Percentiles rank a stretch among this genome's conserved stretches.
Evolutionary conservation across 257 asterid species (phyloP).

Genomic region (Solanum sejunctum): DNA sequence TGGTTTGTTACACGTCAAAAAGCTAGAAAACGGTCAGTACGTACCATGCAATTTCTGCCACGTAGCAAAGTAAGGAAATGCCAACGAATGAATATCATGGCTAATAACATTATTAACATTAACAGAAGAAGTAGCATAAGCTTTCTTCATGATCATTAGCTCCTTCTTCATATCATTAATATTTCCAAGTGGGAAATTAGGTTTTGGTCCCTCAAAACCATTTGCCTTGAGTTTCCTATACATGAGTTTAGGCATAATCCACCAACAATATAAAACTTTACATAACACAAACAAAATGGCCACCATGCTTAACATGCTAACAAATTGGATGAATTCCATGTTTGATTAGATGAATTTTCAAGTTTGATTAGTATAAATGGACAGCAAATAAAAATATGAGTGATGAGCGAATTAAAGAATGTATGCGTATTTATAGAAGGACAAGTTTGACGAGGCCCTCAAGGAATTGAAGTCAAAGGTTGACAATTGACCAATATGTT

Average conservation of each 20-base stretch:
- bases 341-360: not conserved
- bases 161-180: slow-evolving; percentile 32
- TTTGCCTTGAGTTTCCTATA: slow-evolving; percentile 38
- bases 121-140: not conserved
- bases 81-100: slow-evolving; percentile 56
- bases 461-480: not conserved
- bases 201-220: slow-evolving; percentile 82
- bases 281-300: slow-evolving; percentile 9
- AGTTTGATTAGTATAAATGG: not conserved
- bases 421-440: slow-evolving; percentile 8
- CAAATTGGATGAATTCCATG: slow-evolving; percentile 13
- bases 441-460: not conserved
- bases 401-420: not conserved
- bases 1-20: not conserved
- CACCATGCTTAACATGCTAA: slow-evolving; percentile 2
- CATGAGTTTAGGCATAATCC: slow-evolving; percentile 39
- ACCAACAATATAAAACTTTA: slow-evolving; percentile 30
- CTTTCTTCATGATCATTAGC: not conserved
- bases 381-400: not conserved
- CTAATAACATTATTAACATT: slow-evolving; percentile 5
- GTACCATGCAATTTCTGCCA: slow-evolving; percentile 77
- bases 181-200: slow-evolving; percentile 78
- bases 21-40: not conserved
- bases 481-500: not conserved
- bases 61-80: slow-evolving; percentile 52